A percentile compares a stretch with the other conserved stretches of the same genome.
phyloP scores from a whole-genome alignment of 2,329 filamentous ascomycete species.

The Penicillium capsulatum region DNA sequence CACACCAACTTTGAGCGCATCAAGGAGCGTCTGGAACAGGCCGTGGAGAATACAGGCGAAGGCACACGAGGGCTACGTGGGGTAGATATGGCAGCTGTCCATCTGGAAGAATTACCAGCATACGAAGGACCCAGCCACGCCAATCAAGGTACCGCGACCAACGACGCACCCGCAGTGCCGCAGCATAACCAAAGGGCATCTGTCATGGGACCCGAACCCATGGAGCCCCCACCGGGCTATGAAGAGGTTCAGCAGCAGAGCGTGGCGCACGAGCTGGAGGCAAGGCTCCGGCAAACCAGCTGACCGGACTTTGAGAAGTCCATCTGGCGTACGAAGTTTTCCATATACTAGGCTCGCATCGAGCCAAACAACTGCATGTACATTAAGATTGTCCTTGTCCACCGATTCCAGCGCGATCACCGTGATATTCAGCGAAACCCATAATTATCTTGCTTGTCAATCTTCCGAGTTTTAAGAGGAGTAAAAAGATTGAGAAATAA shows the following conservation, averaged over 20 bases:
- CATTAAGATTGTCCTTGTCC: background rate
- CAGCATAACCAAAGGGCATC: conserved; percentile 22
- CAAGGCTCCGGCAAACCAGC: conserved; percentile 42
- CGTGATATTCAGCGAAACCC: too few species aligned
- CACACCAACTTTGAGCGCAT: conserved; percentile 76
- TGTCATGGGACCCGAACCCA: conserved; percentile 43
- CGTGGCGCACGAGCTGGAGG: conserved; percentile 68
- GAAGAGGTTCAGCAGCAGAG: conserved; percentile 85
- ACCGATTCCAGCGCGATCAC: too few species aligned
- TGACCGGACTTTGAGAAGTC: conserved; percentile 10
- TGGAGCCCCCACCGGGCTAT: conserved; percentile 82
- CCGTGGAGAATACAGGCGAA: conserved; percentile 55
- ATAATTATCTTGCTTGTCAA: too few species aligned
- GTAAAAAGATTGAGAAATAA: too few species aligned
- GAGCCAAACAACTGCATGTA: background rate
- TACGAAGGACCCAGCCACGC: conserved; percentile 63
- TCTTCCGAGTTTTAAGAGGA: too few species aligned
- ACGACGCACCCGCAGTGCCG: conserved; percentile 9
- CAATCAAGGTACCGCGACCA: conserved; percentile 4
- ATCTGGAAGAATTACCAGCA: conserved; percentile 81
- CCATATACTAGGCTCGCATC: background rate
- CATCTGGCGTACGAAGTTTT: background rate
- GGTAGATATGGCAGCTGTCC: conserved; percentile 61
- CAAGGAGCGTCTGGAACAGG: conserved; percentile 77
- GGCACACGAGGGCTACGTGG: conserved; percentile 42